Evolutionary conservation across 371 early-diverging fungal species (phyloP), one percentile per base, ranked within the genome.

Genomic region (Funneliformis caledonium): DNA sequence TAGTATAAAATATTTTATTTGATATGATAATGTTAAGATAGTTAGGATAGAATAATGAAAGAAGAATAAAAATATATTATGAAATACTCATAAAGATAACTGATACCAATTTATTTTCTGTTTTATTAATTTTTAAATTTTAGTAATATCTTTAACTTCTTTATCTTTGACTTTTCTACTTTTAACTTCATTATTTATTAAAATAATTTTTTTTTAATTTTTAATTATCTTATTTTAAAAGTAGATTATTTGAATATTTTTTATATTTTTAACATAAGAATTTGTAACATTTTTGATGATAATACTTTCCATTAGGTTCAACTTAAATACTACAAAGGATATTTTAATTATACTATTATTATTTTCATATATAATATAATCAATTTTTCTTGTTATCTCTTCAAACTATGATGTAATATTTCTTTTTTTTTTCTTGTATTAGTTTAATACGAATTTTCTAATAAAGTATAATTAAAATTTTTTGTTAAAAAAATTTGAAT

Each of bases 81-180:
- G 26, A 61, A 5, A 11, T 61, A 61, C 61, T 61, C 26, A 61
- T 61, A 61, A 61, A 61, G 11, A 61, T 61, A 6, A 11, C n/a
- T 61, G 3, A 11, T 6, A 2, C 61, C 61, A n/a, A 67, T 33
- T 19, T 60, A 7, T 60, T 60, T 19, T 60, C 12, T 67, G 6
- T 67, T 67, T 31, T n/a, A 33, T 31, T 67, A 67, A 67, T 4
- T 67, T 67, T 67, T 67, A 31, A 67, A 67, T 67, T n/a, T 67
- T 11, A 6, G 26, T 10, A n/a, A n/a, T n/a, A n/a, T n/a, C n/a
- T n/a, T n/a, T n/a, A n/a, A n/a, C n/a, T n/a, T n/a, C n/a, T n/a
- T n/a, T n/a, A n/a, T n/a, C n/a, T n/a, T n/a, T n/a, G n/a, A n/a
- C n/a, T n/a, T n/a, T n/a, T n/a, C n/a, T n/a, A n/a, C n/a, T n/a